A percentile compares a stretch with the other conserved stretches of the same genome.
These are phyloP conservation scores for Lotmaria passim DNA, from an alignment of 208 protist species.

Conservation along the genomic window DNA sequence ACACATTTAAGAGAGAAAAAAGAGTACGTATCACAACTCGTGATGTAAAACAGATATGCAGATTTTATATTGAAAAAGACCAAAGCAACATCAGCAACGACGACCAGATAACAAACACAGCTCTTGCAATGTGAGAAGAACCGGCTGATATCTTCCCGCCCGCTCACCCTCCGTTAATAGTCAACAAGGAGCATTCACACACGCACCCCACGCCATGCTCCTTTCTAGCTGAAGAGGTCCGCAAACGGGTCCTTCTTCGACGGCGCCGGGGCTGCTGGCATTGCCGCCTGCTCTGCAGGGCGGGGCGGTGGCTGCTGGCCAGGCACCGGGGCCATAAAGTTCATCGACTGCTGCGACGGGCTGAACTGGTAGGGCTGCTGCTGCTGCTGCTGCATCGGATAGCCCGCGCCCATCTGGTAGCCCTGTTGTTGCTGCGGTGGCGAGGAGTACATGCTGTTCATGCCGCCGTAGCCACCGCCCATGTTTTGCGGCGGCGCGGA, in stretches of 20 bases:
- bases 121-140: too few relatives aligned
- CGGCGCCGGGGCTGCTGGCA: constrained; percentile 5
- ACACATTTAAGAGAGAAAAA: background rate
- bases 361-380: constrained; percentile 27
- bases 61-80: constrained; percentile 1
- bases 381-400: constrained; percentile 25
- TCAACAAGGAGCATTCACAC: too few relatives aligned
- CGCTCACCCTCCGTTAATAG: too few relatives aligned
- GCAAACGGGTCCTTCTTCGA: constrained; percentile 71
- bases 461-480: constrained; percentile 20
- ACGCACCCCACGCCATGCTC: too few relatives aligned
- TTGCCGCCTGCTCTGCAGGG: background rate
- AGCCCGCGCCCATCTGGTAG: constrained; percentile 21
- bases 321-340: constrained; percentile 57
- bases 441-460: background rate
- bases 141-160: too few relatives aligned
- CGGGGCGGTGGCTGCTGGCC: constrained; percentile 35
- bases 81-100: background rate
- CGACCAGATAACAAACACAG: too few relatives aligned
- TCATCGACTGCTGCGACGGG: constrained; percentile 32
- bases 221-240: constrained; percentile 62
- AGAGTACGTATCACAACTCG: too few relatives aligned
- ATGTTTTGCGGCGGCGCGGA: constrained; percentile 12
- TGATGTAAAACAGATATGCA: constrained; percentile 7
- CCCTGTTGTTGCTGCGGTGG: constrained; percentile 27